Evolutionary conservation across 2,329 filamentous ascomycete species (phyloP).

Genomic region (Venturia nashicola): DNA sequence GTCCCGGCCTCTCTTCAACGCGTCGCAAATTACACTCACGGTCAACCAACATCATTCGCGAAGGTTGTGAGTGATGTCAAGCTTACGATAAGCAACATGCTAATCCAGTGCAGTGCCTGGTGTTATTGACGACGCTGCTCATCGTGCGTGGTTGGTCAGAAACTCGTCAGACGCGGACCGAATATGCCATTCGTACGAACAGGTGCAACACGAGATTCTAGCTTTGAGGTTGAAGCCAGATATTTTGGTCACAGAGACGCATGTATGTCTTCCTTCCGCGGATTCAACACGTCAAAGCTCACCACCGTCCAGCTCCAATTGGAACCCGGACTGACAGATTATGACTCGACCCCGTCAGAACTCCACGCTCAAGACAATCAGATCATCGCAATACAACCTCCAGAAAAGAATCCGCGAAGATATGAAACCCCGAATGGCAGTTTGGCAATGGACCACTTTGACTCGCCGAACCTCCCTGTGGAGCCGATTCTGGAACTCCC

Average conservation of each 20-base stretch:
- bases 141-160: constrained; percentile 5
- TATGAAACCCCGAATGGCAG: neutral
- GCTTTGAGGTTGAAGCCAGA: constrained; percentile 4
- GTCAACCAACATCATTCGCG: neutral
- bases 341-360: neutral
- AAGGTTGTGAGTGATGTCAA: neutral
- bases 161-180: constrained; percentile 4
- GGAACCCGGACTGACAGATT: neutral
- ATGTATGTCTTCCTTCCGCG: neutral
- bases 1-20: neutral
- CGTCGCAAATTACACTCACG: neutral
- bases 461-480: neutral
- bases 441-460: neutral
- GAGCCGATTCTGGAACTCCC: neutral
- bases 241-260: neutral
- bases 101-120: neutral
- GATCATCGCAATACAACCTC: neutral
- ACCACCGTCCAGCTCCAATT: neutral
- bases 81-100: neutral
- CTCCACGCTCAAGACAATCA: neutral
- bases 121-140: neutral
- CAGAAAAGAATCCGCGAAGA: neutral
- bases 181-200: constrained; percentile 11
- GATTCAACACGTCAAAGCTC: neutral
- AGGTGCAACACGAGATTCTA: constrained; percentile 9